Conservation (phyloP, 768 basidiomycete genomes). For the Hebeloma cylindrosporum region DNA sequence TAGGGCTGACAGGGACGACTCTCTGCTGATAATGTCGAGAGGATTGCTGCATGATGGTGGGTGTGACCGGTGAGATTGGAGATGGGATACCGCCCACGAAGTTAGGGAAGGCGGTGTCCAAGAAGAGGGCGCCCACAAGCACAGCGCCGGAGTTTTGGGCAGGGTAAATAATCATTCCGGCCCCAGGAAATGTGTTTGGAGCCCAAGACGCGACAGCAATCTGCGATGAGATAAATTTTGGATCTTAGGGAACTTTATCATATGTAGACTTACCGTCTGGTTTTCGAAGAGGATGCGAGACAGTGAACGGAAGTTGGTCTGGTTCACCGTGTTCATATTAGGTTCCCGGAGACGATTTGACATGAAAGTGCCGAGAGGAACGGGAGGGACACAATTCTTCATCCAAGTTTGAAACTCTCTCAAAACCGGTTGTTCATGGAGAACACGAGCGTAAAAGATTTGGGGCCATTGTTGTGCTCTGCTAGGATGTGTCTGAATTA, state of each 20-base stretch:
- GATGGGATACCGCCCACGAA: constrained; percentile 36
- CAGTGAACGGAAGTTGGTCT: constrained; percentile 53
- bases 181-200: constrained; percentile 42
- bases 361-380: constrained; percentile 62
- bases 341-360: constrained; percentile 56
- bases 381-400: constrained; percentile 40
- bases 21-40: constrained; percentile 32
- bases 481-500: constrained; percentile 36
- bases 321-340: constrained; percentile 48
- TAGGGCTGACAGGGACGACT: constrained; percentile 26
- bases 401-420: constrained; percentile 54
- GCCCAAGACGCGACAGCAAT: constrained; percentile 55
- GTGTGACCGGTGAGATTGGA: constrained; percentile 30
- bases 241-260: background rate
- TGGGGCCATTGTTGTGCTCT: constrained; percentile 58
- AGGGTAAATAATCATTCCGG: constrained; percentile 55
- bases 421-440: constrained; percentile 41
- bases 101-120: constrained; percentile 46
- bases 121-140: constrained; percentile 52
- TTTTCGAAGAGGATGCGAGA: constrained; percentile 51
- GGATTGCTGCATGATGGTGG: constrained; percentile 26
- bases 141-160: constrained; percentile 50
- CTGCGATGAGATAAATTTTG: constrained; percentile 25
- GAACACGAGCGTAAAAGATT: constrained; percentile 44
- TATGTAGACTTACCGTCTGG: constrained; percentile 44